Evolutionary conservation across 306 rosid genomes (phyloP).

Genomic region (Delonix regia): DNA sequence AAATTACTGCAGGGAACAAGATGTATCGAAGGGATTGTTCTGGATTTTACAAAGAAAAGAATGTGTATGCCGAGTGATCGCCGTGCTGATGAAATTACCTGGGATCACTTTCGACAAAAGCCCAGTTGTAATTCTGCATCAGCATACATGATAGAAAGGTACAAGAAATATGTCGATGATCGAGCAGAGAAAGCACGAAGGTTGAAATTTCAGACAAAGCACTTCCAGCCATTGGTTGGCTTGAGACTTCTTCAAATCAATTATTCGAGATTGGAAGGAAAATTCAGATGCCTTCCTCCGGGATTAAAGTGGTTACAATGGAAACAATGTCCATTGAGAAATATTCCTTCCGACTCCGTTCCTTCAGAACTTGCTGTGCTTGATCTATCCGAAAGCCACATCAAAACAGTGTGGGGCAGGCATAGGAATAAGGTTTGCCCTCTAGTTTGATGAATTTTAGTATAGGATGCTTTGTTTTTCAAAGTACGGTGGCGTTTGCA

Average conservation of each 20-base stretch:
- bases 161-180: slow-evolving; percentile 32
- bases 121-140: slow-evolving; percentile 37
- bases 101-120: slow-evolving; percentile 36
- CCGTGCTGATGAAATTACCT: slow-evolving; percentile 42
- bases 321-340: slow-evolving; percentile 54
- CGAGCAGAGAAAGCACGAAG: slow-evolving; percentile 39
- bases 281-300: slow-evolving; percentile 39
- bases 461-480: not conserved
- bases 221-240: slow-evolving; percentile 45
- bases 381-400: slow-evolving; percentile 57
- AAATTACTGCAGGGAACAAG: slow-evolving; percentile 44
- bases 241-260: slow-evolving; percentile 64
- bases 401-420: slow-evolving; percentile 43
- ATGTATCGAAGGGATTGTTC: slow-evolving; percentile 52
- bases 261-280: slow-evolving; percentile 48
- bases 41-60: slow-evolving; percentile 38
- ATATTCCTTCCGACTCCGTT: slow-evolving; percentile 42
- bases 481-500: not conserved
- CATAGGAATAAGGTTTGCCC: slow-evolving; percentile 34
- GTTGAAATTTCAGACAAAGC: slow-evolving; percentile 31
- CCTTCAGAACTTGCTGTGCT: slow-evolving; percentile 53
- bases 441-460: not conserved
- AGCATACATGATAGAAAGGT: slow-evolving; percentile 41
- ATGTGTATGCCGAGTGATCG: slow-evolving; percentile 7
- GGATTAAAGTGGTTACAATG: slow-evolving; percentile 65